Evolutionary conservation across 2,329 filamentous ascomycete genomes (phyloP).

Genomic region (Curvularia spicifera): DNA sequence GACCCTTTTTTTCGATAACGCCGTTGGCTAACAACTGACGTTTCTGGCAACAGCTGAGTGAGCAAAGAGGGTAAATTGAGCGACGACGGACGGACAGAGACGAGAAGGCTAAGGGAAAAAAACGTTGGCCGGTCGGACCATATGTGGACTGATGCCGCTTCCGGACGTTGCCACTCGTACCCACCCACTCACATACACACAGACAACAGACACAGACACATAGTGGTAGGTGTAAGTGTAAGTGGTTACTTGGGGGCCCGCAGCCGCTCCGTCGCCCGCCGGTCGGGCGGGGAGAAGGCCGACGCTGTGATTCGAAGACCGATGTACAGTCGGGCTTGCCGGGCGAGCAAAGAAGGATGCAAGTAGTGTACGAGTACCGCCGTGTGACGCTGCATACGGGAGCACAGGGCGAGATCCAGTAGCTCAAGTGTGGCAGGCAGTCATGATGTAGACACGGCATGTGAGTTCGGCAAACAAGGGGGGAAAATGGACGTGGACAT

Average conservation of each 20-base stretch:
- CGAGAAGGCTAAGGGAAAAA: neutral
- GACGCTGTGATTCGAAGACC: constrained; percentile 5
- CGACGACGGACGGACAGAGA: too few relatives aligned
- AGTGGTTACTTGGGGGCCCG: too few relatives aligned
- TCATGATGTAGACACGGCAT: neutral
- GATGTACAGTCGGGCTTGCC: neutral
- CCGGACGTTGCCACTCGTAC: too few relatives aligned
- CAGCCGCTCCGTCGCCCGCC: too few relatives aligned
- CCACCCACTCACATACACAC: too few relatives aligned
- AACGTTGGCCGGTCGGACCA: neutral
- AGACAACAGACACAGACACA: too few relatives aligned
- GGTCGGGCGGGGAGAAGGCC: constrained; percentile 1
- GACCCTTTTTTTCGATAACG: constrained; percentile 1
- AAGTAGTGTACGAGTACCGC: too few relatives aligned
- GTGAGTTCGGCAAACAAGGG: neutral
- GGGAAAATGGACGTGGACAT: too few relatives aligned
- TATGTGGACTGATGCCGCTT: too few relatives aligned
- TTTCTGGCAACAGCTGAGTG: neutral
- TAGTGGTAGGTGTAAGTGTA: too few relatives aligned
- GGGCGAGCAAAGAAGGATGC: too few relatives aligned
- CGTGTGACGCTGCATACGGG: constrained; percentile 5
- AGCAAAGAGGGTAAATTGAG: too few relatives aligned
- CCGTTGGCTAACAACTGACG: neutral
- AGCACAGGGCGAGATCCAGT: constrained; percentile 4
- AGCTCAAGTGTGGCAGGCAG: neutral